Evolutionary conservation across 805 yeast species (phyloP).

Genomic region (Suhomyces prunicola): DNA sequence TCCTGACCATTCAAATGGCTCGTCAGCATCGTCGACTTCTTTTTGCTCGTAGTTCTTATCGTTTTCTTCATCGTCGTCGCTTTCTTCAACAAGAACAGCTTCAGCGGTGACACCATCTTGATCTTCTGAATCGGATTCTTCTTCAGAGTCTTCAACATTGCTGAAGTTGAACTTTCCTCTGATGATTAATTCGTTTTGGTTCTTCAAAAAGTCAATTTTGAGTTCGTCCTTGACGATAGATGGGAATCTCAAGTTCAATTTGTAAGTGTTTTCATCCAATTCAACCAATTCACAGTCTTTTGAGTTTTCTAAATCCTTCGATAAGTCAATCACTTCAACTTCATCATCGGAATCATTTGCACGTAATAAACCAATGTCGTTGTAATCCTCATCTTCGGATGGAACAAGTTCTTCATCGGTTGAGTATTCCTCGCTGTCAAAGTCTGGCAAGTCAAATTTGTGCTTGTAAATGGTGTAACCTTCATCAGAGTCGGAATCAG

Average conservation of each 20-base stretch:
- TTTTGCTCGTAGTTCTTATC: slow-evolving; percentile 10
- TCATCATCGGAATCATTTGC: slow-evolving; percentile 33
- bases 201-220: slow-evolving; percentile 37
- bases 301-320: slow-evolving; percentile 39
- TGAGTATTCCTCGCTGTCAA: slow-evolving; percentile 31
- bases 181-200: slow-evolving; percentile 39
- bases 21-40: slow-evolving; percentile 7
- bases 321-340: slow-evolving; percentile 36
- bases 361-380: slow-evolving; percentile 19
- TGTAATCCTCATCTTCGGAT: slow-evolving; percentile 16
- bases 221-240: slow-evolving; percentile 39
- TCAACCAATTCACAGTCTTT: slow-evolving; percentile 43
- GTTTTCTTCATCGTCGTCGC: slow-evolving; percentile 16
- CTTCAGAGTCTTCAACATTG: slow-evolving; percentile 21
- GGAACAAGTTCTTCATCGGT: slow-evolving; percentile 35
- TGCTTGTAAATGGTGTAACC: slow-evolving; percentile 43
- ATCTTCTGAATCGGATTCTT: slow-evolving; percentile 19
- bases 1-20: slow-evolving; percentile 10
- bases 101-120: slow-evolving; percentile 9
- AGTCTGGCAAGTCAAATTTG: slow-evolving; percentile 37
- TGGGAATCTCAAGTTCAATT: slow-evolving; percentile 41
- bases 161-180: slow-evolving; percentile 37
- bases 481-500: slow-evolving; percentile 33
- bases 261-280: slow-evolving; percentile 36
- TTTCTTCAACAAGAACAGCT: slow-evolving; percentile 8